phyloP scores from a whole-genome alignment of 768 basidiomycete genomes.

The Podaxis sp. region DNA sequence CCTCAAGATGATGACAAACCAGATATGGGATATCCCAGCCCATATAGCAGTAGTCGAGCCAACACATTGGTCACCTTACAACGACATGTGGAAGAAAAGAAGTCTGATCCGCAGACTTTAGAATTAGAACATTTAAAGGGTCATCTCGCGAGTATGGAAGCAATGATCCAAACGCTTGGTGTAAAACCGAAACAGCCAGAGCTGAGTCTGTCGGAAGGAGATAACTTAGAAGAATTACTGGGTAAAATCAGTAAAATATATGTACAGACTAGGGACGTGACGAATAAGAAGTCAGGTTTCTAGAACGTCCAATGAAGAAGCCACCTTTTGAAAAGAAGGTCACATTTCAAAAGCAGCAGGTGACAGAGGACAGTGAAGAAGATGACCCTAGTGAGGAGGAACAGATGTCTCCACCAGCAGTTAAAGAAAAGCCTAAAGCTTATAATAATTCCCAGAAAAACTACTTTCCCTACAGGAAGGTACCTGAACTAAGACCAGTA shows the following conservation, averaged over 20 bases:
- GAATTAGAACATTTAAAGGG: neutral
- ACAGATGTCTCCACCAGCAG: no score
- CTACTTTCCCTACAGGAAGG: neutral
- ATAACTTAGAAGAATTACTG: neutral
- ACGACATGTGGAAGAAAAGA: no score
- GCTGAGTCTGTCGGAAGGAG: neutral
- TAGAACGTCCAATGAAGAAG: constrained; percentile 7
- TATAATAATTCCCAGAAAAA: neutral
- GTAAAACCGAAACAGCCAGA: no score
- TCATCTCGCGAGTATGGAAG: neutral
- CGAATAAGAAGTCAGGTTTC: constrained; percentile 6
- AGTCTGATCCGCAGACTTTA: neutral
- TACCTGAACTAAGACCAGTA: neutral
- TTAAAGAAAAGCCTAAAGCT: no score
- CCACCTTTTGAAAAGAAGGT: neutral
- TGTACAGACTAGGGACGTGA: neutral
- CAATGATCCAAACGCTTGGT: neutral
- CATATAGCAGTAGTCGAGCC: neutral
- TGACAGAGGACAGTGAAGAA: neutral
- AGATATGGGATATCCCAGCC: neutral
- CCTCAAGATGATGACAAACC: neutral
- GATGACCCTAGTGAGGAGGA: no score
- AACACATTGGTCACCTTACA: neutral
- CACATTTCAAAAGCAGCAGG: neutral
- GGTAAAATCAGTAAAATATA: neutral